These are phyloP conservation scores for Euphorbia tirucalli DNA, from an alignment of 345 rosid genomes.

Conservation along the genomic window DNA sequence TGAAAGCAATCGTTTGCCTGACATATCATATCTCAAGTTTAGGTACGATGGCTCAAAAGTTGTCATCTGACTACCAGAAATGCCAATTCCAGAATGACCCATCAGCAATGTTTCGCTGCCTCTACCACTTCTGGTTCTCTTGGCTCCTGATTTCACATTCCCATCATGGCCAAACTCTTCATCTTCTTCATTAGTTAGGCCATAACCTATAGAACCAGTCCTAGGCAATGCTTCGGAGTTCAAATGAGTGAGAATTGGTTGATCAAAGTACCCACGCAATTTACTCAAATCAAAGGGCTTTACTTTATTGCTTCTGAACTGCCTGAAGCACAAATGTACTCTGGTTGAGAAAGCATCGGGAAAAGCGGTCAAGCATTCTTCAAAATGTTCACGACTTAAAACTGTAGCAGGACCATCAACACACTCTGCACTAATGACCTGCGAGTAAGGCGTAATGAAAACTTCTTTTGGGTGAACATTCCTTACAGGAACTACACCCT, in stretches of 20 bases:
- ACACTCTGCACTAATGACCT: constrained; percentile 96
- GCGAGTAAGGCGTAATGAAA: constrained; percentile 85
- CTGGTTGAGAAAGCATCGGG: constrained; percentile 58
- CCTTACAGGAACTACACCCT: constrained; percentile 62
- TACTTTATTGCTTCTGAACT: constrained; percentile 72
- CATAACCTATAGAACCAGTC: constrained; percentile 41
- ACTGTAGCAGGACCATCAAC: constrained; percentile 89
- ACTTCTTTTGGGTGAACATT: constrained; percentile 88
- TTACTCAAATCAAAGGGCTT: constrained; percentile 81
- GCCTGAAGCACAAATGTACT: constrained; percentile 77
- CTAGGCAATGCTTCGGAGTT: constrained; percentile 42
- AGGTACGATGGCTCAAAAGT: constrained; percentile 38
- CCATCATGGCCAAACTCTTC: constrained; percentile 52
- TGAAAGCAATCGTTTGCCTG: constrained; percentile 50
- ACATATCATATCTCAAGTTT: constrained; percentile 48
- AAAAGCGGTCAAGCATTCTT: constrained; percentile 57
- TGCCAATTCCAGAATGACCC: constrained; percentile 34
- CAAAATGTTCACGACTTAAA: constrained; percentile 73
- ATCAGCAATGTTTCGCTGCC: too few species aligned
- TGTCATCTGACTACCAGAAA: constrained; percentile 29
- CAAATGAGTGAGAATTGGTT: constrained; percentile 72
- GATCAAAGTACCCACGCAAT: constrained; percentile 78
- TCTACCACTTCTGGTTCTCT: constrained; percentile 56
- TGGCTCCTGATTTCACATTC: constrained; percentile 54
- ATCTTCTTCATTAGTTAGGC: constrained; percentile 50